Percentiles rank a stretch among this genome's conserved stretches.
These are phyloP conservation scores for Fusarium lyarnte DNA, from an alignment of 2,329 filamentous ascomycete species.

Conservation along the genomic window DNA sequence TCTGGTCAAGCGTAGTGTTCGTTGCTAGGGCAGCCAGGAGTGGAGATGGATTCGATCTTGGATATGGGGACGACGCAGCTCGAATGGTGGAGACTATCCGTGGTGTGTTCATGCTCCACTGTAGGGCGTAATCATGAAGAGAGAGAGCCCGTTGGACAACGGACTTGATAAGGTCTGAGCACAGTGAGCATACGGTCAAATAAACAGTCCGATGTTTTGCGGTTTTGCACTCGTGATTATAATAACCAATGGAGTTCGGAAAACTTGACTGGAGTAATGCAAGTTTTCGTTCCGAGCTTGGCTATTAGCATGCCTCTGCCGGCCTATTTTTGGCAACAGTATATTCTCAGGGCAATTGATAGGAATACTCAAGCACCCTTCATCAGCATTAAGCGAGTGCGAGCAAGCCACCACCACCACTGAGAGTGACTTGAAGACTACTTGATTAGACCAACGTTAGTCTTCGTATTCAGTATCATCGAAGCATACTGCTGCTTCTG, in stretches of 20 bases:
- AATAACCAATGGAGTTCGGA: background rate
- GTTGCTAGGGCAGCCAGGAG: constrained; percentile 24
- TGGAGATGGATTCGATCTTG: background rate
- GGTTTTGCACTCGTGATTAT: background rate
- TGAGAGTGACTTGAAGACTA: background rate
- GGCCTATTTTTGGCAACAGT: background rate
- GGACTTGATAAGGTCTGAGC: background rate
- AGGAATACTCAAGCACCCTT: background rate
- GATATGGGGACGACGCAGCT: background rate
- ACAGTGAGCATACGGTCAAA: background rate
- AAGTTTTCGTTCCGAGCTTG: background rate
- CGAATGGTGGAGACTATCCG: background rate
- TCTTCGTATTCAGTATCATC: background rate
- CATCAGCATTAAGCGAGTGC: constrained; percentile 23
- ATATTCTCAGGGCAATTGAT: background rate
- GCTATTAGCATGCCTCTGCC: background rate
- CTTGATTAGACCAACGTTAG: background rate
- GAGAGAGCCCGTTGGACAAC: background rate
- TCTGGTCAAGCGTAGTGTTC: background rate
- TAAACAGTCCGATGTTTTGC: background rate
- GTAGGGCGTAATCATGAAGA: background rate
- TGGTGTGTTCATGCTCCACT: background rate
- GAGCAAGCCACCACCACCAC: constrained; percentile 15
- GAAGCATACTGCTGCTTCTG: background rate
- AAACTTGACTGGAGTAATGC: background rate